phyloP scores from a whole-genome alignment of 1,284 basidiomycete species.

The Lignosus rhinocerotis region DNA sequence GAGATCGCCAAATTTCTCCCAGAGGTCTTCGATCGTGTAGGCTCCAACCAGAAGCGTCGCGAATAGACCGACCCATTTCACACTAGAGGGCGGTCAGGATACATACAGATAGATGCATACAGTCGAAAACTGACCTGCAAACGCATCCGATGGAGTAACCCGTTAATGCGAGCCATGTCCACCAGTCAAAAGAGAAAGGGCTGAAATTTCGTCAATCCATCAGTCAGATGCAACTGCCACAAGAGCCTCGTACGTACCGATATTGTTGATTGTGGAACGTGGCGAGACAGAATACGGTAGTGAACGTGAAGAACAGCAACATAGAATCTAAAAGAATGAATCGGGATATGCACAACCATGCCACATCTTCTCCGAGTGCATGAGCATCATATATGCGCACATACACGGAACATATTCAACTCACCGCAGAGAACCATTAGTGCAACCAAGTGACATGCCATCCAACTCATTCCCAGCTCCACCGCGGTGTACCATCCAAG shows the following conservation, averaged over 20 bases:
- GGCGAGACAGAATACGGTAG: constrained; percentile 91
- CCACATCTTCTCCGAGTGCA: constrained; percentile 68
- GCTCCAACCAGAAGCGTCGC: constrained; percentile 92
- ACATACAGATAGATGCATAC: background rate
- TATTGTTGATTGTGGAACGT: constrained; percentile 98
- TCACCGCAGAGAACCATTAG: constrained; percentile 90
- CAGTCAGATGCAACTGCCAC: background rate
- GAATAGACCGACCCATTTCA: constrained; percentile 97
- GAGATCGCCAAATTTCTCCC: constrained; percentile 98
- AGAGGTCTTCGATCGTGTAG: constrained; percentile 97
- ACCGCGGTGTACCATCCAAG: constrained; percentile 95
- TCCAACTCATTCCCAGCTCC: constrained; percentile 91
- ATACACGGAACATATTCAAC: constrained; percentile 34
- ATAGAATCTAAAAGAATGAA: constrained; percentile 98
- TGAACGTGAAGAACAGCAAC: constrained; percentile 97
- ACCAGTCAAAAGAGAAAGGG: constrained; percentile 94
- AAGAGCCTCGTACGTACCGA: constrained; percentile 52
- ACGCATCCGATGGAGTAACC: constrained; percentile 94
- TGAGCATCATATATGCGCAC: constrained; percentile 6
- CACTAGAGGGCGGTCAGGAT: constrained; percentile 47
- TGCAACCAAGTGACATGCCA: constrained; percentile 89
- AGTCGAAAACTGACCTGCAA: constrained; percentile 60
- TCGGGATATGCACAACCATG: constrained; percentile 94
- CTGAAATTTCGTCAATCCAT: constrained; percentile 38
- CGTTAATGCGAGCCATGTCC: constrained; percentile 91